Conservation (phyloP, 2,329 filamentous ascomycete species). For the Pseudophaeomoniella oleicola region DNA sequence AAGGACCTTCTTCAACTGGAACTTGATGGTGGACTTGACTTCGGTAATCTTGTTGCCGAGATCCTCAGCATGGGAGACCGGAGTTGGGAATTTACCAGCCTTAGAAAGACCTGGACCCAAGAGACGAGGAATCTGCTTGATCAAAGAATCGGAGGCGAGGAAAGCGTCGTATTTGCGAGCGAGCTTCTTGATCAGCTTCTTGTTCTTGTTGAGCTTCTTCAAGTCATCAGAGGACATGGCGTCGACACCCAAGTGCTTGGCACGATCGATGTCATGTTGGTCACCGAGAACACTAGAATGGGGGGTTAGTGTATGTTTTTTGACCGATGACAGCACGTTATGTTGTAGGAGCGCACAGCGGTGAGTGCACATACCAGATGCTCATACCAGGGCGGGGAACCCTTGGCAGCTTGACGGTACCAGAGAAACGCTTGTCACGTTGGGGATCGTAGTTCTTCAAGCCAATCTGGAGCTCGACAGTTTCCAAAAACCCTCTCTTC, state of each 20-base stretch:
- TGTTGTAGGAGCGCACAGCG: constrained; percentile 6
- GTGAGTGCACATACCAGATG: constrained; percentile 48
- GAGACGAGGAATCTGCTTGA: constrained; percentile 99
- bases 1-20: constrained; percentile 99
- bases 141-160: constrained; percentile 88
- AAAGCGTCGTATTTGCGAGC: constrained; percentile 99
- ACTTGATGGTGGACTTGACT: constrained; percentile 99
- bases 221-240: constrained; percentile 97
- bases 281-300: constrained; percentile 59
- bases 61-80: constrained; percentile 93
- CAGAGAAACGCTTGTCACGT: constrained; percentile 99
- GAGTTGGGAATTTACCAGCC: constrained; percentile 99
- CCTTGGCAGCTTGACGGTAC: constrained; percentile 64
- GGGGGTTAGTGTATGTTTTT: not conserved
- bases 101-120: constrained; percentile 88
- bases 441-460: constrained; percentile 98
- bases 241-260: constrained; percentile 97
- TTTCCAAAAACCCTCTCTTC: constrained; percentile 97
- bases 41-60: constrained; percentile 91
- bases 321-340: not conserved
- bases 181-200: constrained; percentile 99
- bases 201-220: constrained; percentile 99
- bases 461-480: constrained; percentile 70
- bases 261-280: constrained; percentile 99
- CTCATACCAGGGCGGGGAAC: constrained; percentile 83